phyloP scores from a whole-genome alignment of 2,329 filamentous ascomycete genomes.

The Didymella pinodella region DNA sequence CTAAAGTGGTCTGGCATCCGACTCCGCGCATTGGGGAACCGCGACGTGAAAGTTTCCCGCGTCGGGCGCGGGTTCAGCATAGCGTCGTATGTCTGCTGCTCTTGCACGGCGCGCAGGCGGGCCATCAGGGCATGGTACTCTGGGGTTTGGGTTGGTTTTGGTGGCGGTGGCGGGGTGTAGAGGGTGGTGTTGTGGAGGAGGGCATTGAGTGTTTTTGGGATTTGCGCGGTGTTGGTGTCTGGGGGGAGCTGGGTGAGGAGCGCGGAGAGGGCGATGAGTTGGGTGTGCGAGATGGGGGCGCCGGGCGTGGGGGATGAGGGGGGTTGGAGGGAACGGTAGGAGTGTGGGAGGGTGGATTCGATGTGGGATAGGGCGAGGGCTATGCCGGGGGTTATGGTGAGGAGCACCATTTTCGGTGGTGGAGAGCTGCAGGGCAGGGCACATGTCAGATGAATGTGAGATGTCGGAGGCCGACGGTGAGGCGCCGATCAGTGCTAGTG shows the following conservation, averaged over 20 bases:
- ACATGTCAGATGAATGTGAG: slow-evolving; percentile 39
- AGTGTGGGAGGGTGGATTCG: slow-evolving; percentile 18
- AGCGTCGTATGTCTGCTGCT: slow-evolving; percentile 80
- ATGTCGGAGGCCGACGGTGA: slow-evolving; percentile 54
- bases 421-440: neutral
- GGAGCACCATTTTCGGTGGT: slow-evolving; percentile 68
- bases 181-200: slow-evolving; percentile 76
- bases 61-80: slow-evolving; percentile 71
- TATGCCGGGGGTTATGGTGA: slow-evolving; percentile 76
- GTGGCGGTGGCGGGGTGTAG: slow-evolving; percentile 80
- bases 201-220: slow-evolving; percentile 64
- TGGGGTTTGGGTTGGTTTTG: slow-evolving; percentile 71
- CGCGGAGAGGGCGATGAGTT: slow-evolving; percentile 70
- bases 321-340: slow-evolving; percentile 31
- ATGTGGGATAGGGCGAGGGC: slow-evolving; percentile 65
- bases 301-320: slow-evolving; percentile 64
- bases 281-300: slow-evolving; percentile 74
- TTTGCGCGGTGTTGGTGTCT: neutral
- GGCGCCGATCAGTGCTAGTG: slow-evolving; percentile 16
- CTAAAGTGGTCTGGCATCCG: slow-evolving; percentile 60
- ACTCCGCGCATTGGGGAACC: slow-evolving; percentile 57
- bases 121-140: slow-evolving; percentile 91
- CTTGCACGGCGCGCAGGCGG: slow-evolving; percentile 80
- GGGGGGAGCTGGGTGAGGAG: slow-evolving; percentile 52
- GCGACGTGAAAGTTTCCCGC: slow-evolving; percentile 66